Base-by-base conservation (phyloP, 129 eudicot genomes). In the Centrapalus pauciflorus region DNA sequence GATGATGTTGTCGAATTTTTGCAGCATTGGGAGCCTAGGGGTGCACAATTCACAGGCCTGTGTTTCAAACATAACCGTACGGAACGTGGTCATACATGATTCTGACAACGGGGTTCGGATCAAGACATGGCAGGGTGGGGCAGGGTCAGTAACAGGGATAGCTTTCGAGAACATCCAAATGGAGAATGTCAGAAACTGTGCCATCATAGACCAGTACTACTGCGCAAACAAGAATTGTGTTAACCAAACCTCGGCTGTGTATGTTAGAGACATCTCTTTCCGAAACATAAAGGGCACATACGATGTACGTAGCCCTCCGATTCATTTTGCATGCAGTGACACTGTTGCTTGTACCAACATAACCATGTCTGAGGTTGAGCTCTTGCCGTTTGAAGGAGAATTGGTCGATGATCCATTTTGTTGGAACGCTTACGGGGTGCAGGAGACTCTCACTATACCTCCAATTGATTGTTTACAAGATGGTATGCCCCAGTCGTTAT, bases 51-150 rank as follows among this genome's bases (percentile, higher is more conserved):
- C 95, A 17, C 86, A 82, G 63, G 96, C 99, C 0, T 94, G 99
- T 17, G 99, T 94, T 2, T 89, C 99, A 0, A 94, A 94, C 83
- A 78, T 94, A 67, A 86, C 88, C 0, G 99, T 94, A 3, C 83
- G 86, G 24, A 83, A 90, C 26, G 95, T 79, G 2, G 23, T 89
- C 14, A 94, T 94, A 58, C 84, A 50, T 48, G 87, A 94, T 34
- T 94, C 99, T 0, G 97, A 94, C 73, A 94, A 94, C 16, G 99
- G 99, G 27, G 84, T 94, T 2, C 65, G 99, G 60, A 94, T 94
- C 83, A 94, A 94, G 84, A 94, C 97, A 54, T 89, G 99, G 95
- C 99, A 94, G 60, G 99, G 97, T 0, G 99, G 97, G 50, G 79
- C 97, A 0, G 99, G 99, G n/a, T 82, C 95, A 2, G 99, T 89